These are phyloP conservation scores for Macadamia integrifolia DNA, from an alignment of 164 flowering plant species.

Conservation along the genomic window DNA sequence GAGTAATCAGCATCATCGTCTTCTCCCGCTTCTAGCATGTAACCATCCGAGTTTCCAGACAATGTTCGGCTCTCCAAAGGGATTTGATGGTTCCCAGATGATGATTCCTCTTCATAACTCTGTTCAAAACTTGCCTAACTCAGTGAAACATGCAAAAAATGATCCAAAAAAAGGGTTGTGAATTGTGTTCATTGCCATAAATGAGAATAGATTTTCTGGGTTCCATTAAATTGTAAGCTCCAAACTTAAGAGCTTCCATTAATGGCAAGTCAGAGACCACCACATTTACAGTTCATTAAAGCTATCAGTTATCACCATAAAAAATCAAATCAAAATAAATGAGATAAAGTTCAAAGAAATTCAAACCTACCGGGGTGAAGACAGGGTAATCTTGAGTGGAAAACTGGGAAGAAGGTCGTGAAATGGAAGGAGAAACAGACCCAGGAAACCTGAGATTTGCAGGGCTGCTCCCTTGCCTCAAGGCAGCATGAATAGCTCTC, in stretches of 20 bases:
- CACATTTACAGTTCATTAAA: not conserved
- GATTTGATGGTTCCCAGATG: constrained; percentile 49
- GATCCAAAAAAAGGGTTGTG: not conserved
- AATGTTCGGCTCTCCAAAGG: constrained; percentile 26
- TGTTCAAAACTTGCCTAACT: constrained; percentile 24
- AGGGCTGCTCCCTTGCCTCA: constrained; percentile 64
- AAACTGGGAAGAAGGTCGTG: constrained; percentile 40
- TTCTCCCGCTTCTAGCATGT: constrained; percentile 25
- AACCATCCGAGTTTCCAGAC: constrained; percentile 51
- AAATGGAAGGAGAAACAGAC: constrained; percentile 44
- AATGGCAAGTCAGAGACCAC: not conserved
- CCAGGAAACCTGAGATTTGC: constrained; percentile 30
- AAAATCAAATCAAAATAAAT: no score
- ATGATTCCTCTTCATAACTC: constrained; percentile 82
- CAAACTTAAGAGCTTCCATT: not conserved
- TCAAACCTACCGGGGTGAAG: constrained; percentile 82
- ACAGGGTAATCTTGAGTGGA: constrained; percentile 93
- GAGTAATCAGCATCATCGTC: constrained; percentile 26
- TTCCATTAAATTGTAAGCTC: not conserved
- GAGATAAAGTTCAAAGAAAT: not conserved
- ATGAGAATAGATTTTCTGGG: not conserved
- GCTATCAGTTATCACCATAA: no score
- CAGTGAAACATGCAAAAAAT: constrained; percentile 6
- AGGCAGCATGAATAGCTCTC: constrained; percentile 87
- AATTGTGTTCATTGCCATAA: not conserved